Conservation (phyloP, 2,329 filamentous ascomycete species). For the Arthrobotrys musiformis region DNA sequence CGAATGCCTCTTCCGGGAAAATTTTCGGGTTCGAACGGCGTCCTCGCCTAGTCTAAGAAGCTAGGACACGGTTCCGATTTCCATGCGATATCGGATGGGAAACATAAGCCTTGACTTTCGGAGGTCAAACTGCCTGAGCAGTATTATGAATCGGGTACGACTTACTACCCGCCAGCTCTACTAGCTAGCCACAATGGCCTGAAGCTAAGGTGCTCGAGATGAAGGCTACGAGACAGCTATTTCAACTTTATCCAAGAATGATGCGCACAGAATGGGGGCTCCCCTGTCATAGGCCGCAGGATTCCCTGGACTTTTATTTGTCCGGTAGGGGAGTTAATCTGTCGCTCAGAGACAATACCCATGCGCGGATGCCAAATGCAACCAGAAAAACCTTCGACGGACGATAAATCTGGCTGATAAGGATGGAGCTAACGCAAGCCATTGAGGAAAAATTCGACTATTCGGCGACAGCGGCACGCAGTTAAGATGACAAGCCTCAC, state of each 20-base stretch:
- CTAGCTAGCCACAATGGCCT: conserved; percentile 28
- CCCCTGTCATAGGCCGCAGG: conserved; percentile 13
- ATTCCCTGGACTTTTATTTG: conserved; percentile 38
- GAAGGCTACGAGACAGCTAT: conserved; percentile 6
- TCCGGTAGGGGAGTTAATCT: conserved; percentile 30
- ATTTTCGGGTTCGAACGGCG: conserved; percentile 40
- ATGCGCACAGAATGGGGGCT: conserved; percentile 41
- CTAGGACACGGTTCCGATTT: conserved; percentile 31
- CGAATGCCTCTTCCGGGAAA: conserved; percentile 23
- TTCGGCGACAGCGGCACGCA: conserved; percentile 42
- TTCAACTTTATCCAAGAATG: not conserved
- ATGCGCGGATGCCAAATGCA: conserved; percentile 17
- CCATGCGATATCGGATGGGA: conserved; percentile 50
- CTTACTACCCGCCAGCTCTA: conserved; percentile 12
- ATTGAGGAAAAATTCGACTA: conserved; percentile 36
- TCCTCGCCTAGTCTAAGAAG: conserved; percentile 37
- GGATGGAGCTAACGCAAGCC: conserved; percentile 42
- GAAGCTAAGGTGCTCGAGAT: conserved; percentile 25
- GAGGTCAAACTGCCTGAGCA: not conserved
- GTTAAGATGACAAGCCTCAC: conserved; percentile 18
- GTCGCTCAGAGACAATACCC: not conserved
- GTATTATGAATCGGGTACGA: conserved; percentile 25
- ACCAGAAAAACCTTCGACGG: conserved; percentile 21
- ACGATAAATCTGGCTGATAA: conserved; percentile 44
- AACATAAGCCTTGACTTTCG: conserved; percentile 12